Percentiles rank a stretch among this genome's conserved stretches.
Conservation (phyloP, 1,139 yeast species). For the Geotrichum klebahnii region DNA sequence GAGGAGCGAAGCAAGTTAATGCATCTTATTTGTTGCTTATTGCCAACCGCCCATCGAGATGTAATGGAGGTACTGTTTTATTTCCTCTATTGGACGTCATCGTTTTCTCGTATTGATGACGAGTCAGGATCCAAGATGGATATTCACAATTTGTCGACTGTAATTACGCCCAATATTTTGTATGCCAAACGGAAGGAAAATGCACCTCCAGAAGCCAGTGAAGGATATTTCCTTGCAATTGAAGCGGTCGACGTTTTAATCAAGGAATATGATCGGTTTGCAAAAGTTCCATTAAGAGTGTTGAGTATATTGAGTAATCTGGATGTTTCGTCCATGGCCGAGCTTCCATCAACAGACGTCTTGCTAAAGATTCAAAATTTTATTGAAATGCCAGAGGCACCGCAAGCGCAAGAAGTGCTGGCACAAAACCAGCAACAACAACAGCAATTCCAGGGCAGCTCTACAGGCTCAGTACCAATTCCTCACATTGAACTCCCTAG, state of each 20-base stretch:
- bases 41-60: constrained; percentile 81
- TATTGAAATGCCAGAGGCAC: not conserved
- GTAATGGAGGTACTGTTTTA: constrained; percentile 79
- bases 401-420: too few relatives aligned
- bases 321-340: constrained; percentile 1
- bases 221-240: constrained; percentile 71
- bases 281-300: constrained; percentile 62
- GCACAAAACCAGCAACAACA: too few relatives aligned
- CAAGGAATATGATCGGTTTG: constrained; percentile 74
- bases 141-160: constrained; percentile 90
- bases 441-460: too few relatives aligned
- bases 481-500: too few relatives aligned
- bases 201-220: constrained; percentile 48
- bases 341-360: constrained; percentile 34
- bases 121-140: constrained; percentile 89
- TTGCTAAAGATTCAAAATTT: constrained; percentile 29
- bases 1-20: constrained; percentile 53
- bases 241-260: constrained; percentile 86
- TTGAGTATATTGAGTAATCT: constrained; percentile 29
- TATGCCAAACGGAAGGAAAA: constrained; percentile 40
- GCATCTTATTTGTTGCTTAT: constrained; percentile 69
- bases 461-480: too few relatives aligned
- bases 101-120: constrained; percentile 69
- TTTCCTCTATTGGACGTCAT: constrained; percentile 92
- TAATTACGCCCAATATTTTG: constrained; percentile 85